A percentile compares a stretch with the other conserved stretches of the same genome.
These are phyloP conservation scores for Gyromitra esculenta DNA, from an alignment of 2,329 filamentous ascomycete species.

Conservation along the genomic window DNA sequence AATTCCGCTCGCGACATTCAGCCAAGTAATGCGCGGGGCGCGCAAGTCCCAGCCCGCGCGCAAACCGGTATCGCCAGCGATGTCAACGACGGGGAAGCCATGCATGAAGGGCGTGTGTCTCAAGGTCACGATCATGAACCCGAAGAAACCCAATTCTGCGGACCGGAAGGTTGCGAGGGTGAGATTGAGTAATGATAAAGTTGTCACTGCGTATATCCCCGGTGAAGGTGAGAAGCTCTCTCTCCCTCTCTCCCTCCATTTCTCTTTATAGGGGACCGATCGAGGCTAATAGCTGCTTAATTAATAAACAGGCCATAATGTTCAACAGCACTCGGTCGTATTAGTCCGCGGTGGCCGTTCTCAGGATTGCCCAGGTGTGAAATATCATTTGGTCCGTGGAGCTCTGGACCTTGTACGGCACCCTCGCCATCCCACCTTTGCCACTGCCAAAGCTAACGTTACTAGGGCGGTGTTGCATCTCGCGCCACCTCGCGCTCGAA, in stretches of 20 bases:
- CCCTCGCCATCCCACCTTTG: not conserved
- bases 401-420: constrained; percentile 87
- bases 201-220: constrained; percentile 93
- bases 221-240: constrained; percentile 74
- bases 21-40: constrained; percentile 79
- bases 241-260: not conserved
- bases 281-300: no score
- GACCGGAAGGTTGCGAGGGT: constrained; percentile 96
- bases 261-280: no score
- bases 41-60: constrained; percentile 81
- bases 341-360: constrained; percentile 90
- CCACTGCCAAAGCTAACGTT: not conserved
- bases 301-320: constrained; percentile 77
- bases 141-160: constrained; percentile 98
- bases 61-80: constrained; percentile 86
- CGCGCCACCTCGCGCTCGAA: constrained; percentile 88
- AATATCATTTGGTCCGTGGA: constrained; percentile 91
- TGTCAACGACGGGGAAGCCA: constrained; percentile 74
- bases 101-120: constrained; percentile 95
- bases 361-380: constrained; percentile 98
- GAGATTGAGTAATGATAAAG: constrained; percentile 82
- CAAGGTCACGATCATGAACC: constrained; percentile 90
- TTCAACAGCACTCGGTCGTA: constrained; percentile 98
- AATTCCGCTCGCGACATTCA: constrained; percentile 69
- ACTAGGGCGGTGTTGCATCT: constrained; percentile 86